Percentiles rank a stretch among this genome's conserved stretches.
These are phyloP conservation scores for Vigna mungo DNA, from an alignment of 306 rosid genomes.

Conservation along the genomic window DNA sequence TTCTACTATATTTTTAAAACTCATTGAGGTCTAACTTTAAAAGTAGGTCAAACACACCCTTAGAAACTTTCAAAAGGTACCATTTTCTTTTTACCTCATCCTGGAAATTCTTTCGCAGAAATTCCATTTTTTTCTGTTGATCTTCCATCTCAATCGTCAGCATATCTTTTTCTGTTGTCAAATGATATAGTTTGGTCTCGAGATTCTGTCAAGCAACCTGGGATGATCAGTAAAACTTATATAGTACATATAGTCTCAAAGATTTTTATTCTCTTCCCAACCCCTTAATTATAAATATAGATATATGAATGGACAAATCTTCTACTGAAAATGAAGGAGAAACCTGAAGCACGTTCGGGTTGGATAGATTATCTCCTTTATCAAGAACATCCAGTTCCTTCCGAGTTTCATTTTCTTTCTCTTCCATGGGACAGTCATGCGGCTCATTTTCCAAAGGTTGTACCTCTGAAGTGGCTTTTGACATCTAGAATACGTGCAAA, in stretches of 20 bases:
- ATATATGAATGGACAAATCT: neutral
- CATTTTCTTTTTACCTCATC: constrained; percentile 56
- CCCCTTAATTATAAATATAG: constrained; percentile 28
- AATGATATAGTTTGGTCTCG: constrained; percentile 49
- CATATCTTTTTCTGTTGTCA: constrained; percentile 67
- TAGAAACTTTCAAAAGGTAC: constrained; percentile 35
- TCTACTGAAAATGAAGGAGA: constrained; percentile 36
- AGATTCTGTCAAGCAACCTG: constrained; percentile 56
- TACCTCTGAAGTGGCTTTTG: constrained; percentile 38
- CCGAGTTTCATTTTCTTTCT: constrained; percentile 41
- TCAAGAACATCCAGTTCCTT: constrained; percentile 39
- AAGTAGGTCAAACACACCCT: neutral
- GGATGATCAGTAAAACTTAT: constrained; percentile 42
- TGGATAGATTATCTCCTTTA: constrained; percentile 49
- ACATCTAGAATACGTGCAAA: constrained; percentile 43
- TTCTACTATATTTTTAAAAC: neutral
- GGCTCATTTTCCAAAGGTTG: constrained; percentile 35
- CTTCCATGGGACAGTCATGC: constrained; percentile 23
- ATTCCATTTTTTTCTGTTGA: constrained; percentile 61
- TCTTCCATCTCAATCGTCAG: constrained; percentile 59
- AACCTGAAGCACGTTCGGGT: constrained; percentile 54
- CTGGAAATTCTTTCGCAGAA: constrained; percentile 48
- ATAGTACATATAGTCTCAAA: constrained; percentile 7
- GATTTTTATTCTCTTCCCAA: neutral
- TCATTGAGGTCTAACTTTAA: neutral